phyloP scores from a whole-genome alignment of 768 basidiomycete genomes.

The Collybia sordida region DNA sequence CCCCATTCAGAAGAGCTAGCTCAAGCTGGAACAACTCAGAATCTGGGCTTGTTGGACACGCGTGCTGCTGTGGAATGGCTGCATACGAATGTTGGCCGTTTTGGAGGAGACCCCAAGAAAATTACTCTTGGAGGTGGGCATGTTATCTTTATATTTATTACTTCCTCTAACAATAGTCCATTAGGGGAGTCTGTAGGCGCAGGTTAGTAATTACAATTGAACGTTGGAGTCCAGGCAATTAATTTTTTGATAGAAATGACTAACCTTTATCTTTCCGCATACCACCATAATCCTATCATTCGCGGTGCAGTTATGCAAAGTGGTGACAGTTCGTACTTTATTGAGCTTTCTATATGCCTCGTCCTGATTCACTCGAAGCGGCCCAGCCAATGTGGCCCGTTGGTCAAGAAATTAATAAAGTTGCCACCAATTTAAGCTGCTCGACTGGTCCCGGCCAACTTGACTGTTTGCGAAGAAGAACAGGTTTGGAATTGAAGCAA shows the following conservation, averaged over 20 bases:
- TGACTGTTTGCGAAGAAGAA: slow-evolving; percentile 26
- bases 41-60: slow-evolving; percentile 53
- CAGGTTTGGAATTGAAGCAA: slow-evolving; percentile 22
- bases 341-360: too few species aligned
- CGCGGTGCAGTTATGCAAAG: slow-evolving; percentile 35
- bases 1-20: slow-evolving; percentile 38
- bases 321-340: slow-evolving; percentile 24
- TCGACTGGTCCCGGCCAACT: slow-evolving; percentile 22
- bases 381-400: slow-evolving; percentile 33
- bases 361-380: slow-evolving; percentile 13
- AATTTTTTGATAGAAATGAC: slow-evolving; percentile 26
- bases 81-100: slow-evolving; percentile 35
- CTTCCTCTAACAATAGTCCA: not conserved
- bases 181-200: slow-evolving; percentile 33
- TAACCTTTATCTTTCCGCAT: slow-evolving; percentile 32
- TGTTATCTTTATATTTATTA: not conserved
- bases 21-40: slow-evolving; percentile 31
- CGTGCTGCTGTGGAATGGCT: slow-evolving; percentile 45
- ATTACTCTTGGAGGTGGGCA: slow-evolving; percentile 41
- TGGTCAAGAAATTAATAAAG: slow-evolving; percentile 25
- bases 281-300: slow-evolving; percentile 22
- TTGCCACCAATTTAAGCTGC: slow-evolving; percentile 26
- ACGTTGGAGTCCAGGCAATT: not conserved
- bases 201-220: slow-evolving; percentile 13
- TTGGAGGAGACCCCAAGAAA: slow-evolving; percentile 44